These are phyloP conservation scores for Drechslerella coelobrocha DNA, from an alignment of 2,329 filamentous ascomycete species.

Conservation along the genomic window DNA sequence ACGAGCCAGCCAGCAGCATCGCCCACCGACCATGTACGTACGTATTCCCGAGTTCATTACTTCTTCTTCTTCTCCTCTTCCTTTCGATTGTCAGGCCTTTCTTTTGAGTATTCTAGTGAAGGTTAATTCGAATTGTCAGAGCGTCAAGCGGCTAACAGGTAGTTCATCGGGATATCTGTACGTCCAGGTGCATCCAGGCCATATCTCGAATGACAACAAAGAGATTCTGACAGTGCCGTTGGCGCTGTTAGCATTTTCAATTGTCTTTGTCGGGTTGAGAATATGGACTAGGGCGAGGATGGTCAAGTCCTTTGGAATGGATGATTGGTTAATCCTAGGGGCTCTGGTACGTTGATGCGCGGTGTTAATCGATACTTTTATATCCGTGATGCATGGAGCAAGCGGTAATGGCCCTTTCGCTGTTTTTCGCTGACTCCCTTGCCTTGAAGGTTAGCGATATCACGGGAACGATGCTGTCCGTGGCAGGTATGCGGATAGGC, in stretches of 20 bases:
- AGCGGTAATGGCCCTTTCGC: neutral
- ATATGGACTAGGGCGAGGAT: constrained; percentile 40
- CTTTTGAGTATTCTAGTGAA: neutral
- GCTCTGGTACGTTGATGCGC: constrained; percentile 18
- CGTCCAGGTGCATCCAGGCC: constrained; percentile 49
- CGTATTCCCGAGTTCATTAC: constrained; percentile 8
- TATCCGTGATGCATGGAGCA: neutral
- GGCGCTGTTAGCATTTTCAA: constrained; percentile 33
- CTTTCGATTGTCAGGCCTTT: neutral
- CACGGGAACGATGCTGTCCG: constrained; percentile 31
- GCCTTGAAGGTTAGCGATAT: constrained; percentile 28
- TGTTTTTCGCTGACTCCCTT: neutral
- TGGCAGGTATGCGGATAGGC: constrained; percentile 22
- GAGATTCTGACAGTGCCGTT: constrained; percentile 40
- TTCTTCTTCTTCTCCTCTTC: neutral
- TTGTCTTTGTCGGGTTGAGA: constrained; percentile 28
- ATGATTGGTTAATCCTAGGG: constrained; percentile 46
- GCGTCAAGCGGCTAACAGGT: constrained; percentile 27
- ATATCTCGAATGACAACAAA: constrained; percentile 42
- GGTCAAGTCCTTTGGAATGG: constrained; percentile 44
- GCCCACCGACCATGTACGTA: constrained; percentile 50
- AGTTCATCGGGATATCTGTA: constrained; percentile 8
- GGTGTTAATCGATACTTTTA: neutral
- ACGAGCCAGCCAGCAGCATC: constrained; percentile 28
- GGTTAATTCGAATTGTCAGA: neutral